Base-by-base conservation (phyloP, 73 alveolate species). In the Diophrys sp. region DNA sequence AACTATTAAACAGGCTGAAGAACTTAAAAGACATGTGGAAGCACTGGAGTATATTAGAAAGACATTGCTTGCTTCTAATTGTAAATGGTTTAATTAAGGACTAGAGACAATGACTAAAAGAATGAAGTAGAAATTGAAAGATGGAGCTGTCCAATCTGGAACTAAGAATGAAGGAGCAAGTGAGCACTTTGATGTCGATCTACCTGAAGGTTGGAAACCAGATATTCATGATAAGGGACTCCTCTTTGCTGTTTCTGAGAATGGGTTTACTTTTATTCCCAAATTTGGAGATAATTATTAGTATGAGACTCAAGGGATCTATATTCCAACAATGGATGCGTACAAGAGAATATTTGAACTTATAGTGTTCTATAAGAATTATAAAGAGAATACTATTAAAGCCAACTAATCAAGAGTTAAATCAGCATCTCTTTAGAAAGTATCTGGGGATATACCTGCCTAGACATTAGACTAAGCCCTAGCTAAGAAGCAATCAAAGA, bases 31-130 rank as follows among this genome's bases (percentile, higher is more conserved):
- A 68, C 81, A 90, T 82, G 82, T 96, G 69, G 94, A 97, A 78
- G 82, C 91, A 77, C 89, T 97, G 33, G 94, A 97, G 76, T 87
- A 91, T 67, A 87, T 97, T 8, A 91, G 99, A 82, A 97, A 94
- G 76, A 87, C 87, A 67, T 82, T 97, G 34, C 78, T 95, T 11
- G 72, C 92, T 2, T 87, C 87, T 62, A 91, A 91, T 77, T 74
- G 84, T 56, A 89, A 90, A 71, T 69, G 88, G 67, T 94, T 94
- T 81, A 95, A 94, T 71, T 75, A 74, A 72, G 95, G 90, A 74
- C 53, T 89, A 23, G 82, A 89, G 32, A 62, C 69, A 75, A 89
- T 85, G 71, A 78, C 74, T 33, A 88, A 80, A 72, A 67, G 53
- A 72, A 66, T 78, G 57, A 68, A 31, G n/a, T 55, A 68, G 24